A percentile compares a stretch with the other conserved stretches of the same genome.
Conservation (phyloP, 305 asterid species). For the Fraxinus dipetala region DNA sequence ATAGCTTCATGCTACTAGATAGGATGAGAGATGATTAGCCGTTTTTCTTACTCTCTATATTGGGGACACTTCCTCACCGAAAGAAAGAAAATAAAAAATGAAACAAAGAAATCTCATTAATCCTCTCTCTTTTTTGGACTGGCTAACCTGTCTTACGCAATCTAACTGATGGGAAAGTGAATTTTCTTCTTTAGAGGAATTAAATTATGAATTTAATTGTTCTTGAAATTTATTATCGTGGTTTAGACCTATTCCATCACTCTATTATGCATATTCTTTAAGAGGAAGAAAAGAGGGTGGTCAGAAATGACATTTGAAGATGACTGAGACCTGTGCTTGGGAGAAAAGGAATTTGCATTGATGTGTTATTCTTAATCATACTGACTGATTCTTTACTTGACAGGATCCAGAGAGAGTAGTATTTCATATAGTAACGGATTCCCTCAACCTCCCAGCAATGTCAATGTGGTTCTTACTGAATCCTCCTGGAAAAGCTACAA, state of each 20-base stretch:
- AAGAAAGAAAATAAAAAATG: neutral
- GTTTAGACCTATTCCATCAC: neutral
- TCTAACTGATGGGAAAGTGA: neutral
- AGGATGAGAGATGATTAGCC: neutral
- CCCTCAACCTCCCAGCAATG: slow-evolving; percentile 70
- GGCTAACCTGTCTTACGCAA: neutral
- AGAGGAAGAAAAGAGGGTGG: neutral
- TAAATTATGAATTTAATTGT: neutral
- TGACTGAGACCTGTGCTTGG: neutral
- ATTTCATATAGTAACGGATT: slow-evolving; percentile 75
- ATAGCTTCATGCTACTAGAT: neutral
- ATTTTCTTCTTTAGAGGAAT: neutral
- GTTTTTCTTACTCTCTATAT: neutral
- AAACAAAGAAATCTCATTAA: neutral
- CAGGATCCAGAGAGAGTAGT: slow-evolving; percentile 72
- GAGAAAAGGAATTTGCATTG: neutral
- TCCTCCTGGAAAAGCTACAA: slow-evolving; percentile 68
- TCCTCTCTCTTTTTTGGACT: neutral
- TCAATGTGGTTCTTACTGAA: slow-evolving; percentile 83
- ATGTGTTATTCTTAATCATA: slow-evolving; percentile 6
- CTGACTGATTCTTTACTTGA: slow-evolving; percentile 22
- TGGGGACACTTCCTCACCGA: neutral
- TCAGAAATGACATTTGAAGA: neutral
- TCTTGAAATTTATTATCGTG: neutral
- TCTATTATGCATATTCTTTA: neutral